Evolutionary conservation across 257 asterid species (phyloP), one percentile per base, ranked within the genome.

Genomic region (Agastache rugosa): DNA sequence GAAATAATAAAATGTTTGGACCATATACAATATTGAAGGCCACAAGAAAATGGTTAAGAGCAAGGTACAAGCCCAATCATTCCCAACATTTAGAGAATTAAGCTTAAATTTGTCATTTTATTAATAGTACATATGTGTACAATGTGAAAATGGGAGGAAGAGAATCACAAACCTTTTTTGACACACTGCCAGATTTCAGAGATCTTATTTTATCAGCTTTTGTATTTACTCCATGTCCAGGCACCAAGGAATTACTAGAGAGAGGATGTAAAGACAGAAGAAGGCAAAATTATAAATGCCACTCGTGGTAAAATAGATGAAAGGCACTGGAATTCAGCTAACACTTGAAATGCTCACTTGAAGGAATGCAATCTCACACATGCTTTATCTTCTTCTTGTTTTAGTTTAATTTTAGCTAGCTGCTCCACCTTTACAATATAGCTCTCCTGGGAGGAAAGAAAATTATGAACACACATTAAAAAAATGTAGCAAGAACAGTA

Each of bases 351-450:
- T 63, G 81, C 88, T 71, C 83, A 93, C 98, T 87, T 80, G 73
- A 89, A 94, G n/a, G 98, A 90, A 79, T 90, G 97, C 84, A 92
- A 84, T 75, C 87, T 87, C 58, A 88, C 91, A 0, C 88, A 78
- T 70, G 79, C 78, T 81, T 82, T 92, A 55, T 94, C 91, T 68
- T 90, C 97, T 73, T 90, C 96, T 78, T 88, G 97, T 74, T 87
- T 89, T 74, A 78, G 91, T 70, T 92, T 87, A 73, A 94, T 73
- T 84, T 80, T 92, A 45, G 99, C 97, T 67, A 92, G 88, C 69
- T 92, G 70, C 81, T 87, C 92, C 78, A 92, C 97, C 88, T 90
- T 94, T 59, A 75, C 83, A 42, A 90, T 77, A 80, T 85, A 90
- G 77, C 84, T 86, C 79, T 87, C 96, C 98, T 93, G 86, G 44